Conservation (phyloP, 805 yeast genomes). For the Barnettozyma wickerhamii region DNA sequence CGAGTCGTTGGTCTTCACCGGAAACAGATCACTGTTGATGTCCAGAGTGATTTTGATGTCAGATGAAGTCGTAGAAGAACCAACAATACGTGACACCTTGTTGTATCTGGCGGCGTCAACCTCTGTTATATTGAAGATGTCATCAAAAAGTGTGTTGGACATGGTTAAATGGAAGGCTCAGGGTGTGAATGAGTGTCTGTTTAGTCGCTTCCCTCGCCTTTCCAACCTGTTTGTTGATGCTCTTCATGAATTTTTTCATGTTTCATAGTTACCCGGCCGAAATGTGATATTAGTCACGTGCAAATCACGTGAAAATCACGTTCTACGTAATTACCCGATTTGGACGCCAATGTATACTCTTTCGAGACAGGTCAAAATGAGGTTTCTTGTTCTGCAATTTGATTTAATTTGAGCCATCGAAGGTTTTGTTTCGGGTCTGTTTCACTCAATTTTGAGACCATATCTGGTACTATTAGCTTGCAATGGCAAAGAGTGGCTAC, state of each 20-base stretch:
- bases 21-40: constrained; percentile 87
- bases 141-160: constrained; percentile 86
- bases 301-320: neutral
- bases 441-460: neutral
- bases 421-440: neutral
- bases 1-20: constrained; percentile 70
- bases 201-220: too few species aligned
- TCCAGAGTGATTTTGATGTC: constrained; percentile 84
- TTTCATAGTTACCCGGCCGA: constrained; percentile 8
- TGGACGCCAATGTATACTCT: constrained; percentile 5
- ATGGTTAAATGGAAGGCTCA: too few species aligned
- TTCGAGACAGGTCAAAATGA: constrained; percentile 3
- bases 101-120: constrained; percentile 89
- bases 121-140: constrained; percentile 79
- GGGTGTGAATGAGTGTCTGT: too few species aligned
- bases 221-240: neutral
- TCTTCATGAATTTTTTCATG: neutral
- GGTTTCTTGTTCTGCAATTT: too few species aligned
- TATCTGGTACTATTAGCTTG: neutral
- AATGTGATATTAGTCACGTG: neutral
- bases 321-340: constrained; percentile 11
- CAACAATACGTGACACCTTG: constrained; percentile 85
- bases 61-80: constrained; percentile 74
- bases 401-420: neutral
- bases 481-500: constrained; percentile 13